Base-by-base conservation (phyloP, 139 green algal species). In the Chlamydomonas urium region DNA sequence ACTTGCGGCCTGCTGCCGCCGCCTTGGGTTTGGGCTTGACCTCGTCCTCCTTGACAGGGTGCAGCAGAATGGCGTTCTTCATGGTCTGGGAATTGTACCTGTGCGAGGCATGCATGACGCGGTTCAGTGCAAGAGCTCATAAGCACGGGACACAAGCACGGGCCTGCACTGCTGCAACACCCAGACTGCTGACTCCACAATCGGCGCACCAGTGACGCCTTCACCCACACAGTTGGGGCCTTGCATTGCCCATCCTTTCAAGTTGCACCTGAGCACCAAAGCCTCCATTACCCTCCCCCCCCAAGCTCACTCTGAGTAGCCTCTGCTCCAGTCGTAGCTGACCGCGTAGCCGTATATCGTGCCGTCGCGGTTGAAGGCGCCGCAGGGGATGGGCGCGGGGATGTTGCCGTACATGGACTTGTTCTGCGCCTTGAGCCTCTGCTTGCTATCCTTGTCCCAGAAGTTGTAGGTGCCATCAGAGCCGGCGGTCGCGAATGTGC, bases 381-480 rank as follows among this genome's bases (percentile, higher is more conserved):
- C 84, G 77, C 84, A 93, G 2, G 91, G 74, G 78, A 99, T 98
- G 24, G 94, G 89, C 57, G 81, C 75, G 23, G 78, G 75, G 26
- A 47, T 80, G 38, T 53, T 19, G 14, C 63, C 69, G 33, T 86
- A 83, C 10, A 21, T 88, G 71, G 71, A 68, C 71, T 88, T 90
- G 21, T 73, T 38, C 88, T 60, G 38, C 53, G 89, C 92, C 75
- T 98, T 98, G 42, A 99, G 83, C 31, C 94, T 84, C 83, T 98
- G 94, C 85, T 99, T 99, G 71, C 33, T 83, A 79, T 99, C 94
- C 81, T 99, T 97, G 86, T 98, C 94, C 94, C 94, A 99, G 68
- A 99, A 99, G 84, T 98, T 97, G 84, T 94, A 99, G 3, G 87
- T 86, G 38, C 94, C 94, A 63, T 98, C 94, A 2, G 85, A 87